These are phyloP conservation scores for Penicillium samsonianum DNA, from an alignment of 495 filamentous ascomycete genomes.

Conservation along the genomic window DNA sequence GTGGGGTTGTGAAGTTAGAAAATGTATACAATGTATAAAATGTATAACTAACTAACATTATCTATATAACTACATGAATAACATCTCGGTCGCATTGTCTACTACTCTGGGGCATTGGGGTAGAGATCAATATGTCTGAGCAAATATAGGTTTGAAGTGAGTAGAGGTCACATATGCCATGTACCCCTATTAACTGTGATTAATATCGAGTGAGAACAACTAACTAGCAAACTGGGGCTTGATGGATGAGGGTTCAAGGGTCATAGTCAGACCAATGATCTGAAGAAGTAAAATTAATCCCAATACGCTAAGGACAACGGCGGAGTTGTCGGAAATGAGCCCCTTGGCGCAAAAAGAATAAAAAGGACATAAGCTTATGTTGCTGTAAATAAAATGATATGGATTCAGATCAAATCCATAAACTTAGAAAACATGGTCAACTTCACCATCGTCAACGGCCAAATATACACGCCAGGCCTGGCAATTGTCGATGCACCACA, in stretches of 20 bases:
- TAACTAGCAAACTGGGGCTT: too few species aligned
- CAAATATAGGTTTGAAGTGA: neutral
- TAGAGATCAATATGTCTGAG: neutral
- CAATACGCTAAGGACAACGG: conserved; percentile 19
- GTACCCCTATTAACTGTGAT: neutral
- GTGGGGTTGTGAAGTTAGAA: neutral
- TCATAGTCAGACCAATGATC: conserved; percentile 2
- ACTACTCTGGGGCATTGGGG: neutral
- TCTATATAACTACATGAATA: neutral
- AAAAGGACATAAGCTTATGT: conserved; percentile 1
- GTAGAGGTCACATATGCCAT: neutral
- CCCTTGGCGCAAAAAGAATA: conserved; percentile 15
- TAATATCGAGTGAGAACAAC: neutral
- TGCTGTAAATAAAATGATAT: neutral
- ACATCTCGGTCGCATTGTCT: neutral
- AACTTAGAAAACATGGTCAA: conserved; percentile 18
- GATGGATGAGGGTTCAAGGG: neutral
- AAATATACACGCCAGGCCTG: conserved; percentile 65
- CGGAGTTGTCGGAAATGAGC: conserved; percentile 28
- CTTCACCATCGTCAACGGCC: conserved; percentile 58
- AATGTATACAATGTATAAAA: neutral
- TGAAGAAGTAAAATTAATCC: conserved; percentile 18
- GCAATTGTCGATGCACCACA: conserved; percentile 65
- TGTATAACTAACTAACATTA: neutral
- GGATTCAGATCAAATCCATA: neutral